phyloP scores from a whole-genome alignment of 2,329 filamentous ascomycete species.

The Tetracladium maxilliforme region DNA sequence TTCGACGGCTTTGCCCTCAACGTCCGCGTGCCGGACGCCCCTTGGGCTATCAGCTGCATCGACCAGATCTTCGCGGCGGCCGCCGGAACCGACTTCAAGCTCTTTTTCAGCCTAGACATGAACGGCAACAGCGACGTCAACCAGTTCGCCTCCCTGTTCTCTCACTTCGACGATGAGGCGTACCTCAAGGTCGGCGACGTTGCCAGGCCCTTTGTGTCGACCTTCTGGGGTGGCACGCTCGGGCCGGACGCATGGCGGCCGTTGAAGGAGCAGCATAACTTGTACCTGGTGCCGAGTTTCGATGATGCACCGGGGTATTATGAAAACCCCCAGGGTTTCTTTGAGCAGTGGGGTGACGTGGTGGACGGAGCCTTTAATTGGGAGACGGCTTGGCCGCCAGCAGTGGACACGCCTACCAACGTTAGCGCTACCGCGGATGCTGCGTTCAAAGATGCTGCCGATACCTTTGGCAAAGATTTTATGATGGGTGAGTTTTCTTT shows the following conservation, averaged over 20 bases:
- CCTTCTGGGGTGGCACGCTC: conserved; percentile 12
- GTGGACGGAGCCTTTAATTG: conserved; percentile 20
- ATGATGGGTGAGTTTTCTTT: no score
- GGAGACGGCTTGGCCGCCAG: conserved; percentile 17
- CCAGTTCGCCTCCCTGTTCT: conserved; percentile 2
- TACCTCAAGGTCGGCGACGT: conserved; percentile 13
- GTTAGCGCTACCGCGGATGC: conserved; percentile 14
- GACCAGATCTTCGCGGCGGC: conserved; percentile 16
- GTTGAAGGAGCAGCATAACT: conserved; percentile 11
- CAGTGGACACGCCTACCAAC: conserved; percentile 8
- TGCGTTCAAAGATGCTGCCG: conserved; percentile 13
- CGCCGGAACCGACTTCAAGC: conserved; percentile 13
- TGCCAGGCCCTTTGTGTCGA: conserved; percentile 15
- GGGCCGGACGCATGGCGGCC: conserved; percentile 10
- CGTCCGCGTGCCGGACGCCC: conserved; percentile 12
- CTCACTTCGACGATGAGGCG: conserved; percentile 12
- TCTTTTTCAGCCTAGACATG: conserved; percentile 21
- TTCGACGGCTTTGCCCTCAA: conserved; percentile 19
- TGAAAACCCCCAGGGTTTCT: conserved; percentile 10
- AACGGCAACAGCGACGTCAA: conserved; percentile 5
- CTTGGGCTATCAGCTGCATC: conserved; percentile 11
- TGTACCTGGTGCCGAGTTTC: conserved; percentile 19
- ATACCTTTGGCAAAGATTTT: conserved; percentile 16
- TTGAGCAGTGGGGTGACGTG: conserved; percentile 14
- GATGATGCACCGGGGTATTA: conserved; percentile 15